These are phyloP conservation scores for Ceratocystis albifundus DNA, from an alignment of 2,329 filamentous ascomycete species.

Conservation along the genomic window DNA sequence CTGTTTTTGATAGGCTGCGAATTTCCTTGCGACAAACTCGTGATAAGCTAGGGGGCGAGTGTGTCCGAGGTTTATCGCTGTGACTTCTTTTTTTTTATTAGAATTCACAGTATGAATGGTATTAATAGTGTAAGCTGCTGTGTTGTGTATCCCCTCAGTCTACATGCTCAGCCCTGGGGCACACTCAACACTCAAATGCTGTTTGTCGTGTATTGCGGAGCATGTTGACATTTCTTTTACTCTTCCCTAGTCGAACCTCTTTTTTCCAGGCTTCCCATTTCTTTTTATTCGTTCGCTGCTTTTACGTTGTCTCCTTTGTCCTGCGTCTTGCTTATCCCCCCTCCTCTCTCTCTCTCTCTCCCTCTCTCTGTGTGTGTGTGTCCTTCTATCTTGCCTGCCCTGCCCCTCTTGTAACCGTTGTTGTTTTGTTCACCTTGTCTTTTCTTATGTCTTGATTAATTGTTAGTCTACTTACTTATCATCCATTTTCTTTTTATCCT, in stretches of 20 bases:
- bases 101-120: not conserved
- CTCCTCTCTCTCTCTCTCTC: not conserved
- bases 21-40: conserved; percentile 19
- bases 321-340: not conserved
- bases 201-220: not conserved
- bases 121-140: not conserved
- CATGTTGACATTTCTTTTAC: too few relatives aligned
- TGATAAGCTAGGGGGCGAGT: not conserved
- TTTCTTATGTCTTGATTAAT: conserved; percentile 6
- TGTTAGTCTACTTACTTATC: conserved; percentile 9
- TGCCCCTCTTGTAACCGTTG: too few relatives aligned
- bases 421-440: not conserved
- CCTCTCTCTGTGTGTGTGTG: too few relatives aligned
- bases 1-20: conserved; percentile 23
- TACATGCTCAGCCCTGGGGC: not conserved
- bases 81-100: too few relatives aligned
- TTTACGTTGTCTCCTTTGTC: not conserved
- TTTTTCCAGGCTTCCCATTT: not conserved
- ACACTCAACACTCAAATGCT: not conserved
- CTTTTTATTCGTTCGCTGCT: not conserved
- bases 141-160: not conserved
- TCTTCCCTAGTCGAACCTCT: not conserved
- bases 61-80: not conserved
- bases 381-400: not conserved
- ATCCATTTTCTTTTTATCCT: not conserved